A percentile compares a stretch with the other conserved stretches of the same genome.
Conservation (phyloP, 1,284 basidiomycete species). For the Melanopsichium pennsylvanicum region DNA sequence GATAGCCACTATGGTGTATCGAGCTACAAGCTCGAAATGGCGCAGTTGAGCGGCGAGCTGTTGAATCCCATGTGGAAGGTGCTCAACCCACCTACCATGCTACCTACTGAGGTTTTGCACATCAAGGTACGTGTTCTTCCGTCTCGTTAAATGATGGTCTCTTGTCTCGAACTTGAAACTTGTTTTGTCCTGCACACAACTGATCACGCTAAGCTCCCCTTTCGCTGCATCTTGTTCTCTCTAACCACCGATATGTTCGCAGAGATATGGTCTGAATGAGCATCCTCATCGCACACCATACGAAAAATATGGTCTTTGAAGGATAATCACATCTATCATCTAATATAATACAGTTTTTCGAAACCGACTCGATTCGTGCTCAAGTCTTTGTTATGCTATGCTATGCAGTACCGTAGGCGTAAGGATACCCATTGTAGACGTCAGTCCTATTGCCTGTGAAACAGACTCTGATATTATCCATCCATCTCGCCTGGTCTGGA, state of each 20-base stretch:
- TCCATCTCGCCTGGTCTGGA: slow-evolving; percentile 23
- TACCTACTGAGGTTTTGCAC: slow-evolving; percentile 50
- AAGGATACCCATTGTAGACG: slow-evolving; percentile 21
- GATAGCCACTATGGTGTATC: slow-evolving; percentile 19
- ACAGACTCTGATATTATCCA: slow-evolving; percentile 11
- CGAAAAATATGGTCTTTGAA: slow-evolving; percentile 26
- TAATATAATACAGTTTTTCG: too few species aligned
- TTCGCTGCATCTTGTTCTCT: neutral
- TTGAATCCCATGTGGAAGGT: slow-evolving; percentile 42
- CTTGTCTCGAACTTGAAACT: too few species aligned
- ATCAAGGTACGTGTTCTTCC: slow-evolving; percentile 25
- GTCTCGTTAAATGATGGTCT: too few species aligned
- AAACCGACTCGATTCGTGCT: neutral
- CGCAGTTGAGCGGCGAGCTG: slow-evolving; percentile 21
- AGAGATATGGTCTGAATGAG: slow-evolving; percentile 26
- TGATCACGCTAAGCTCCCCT: too few species aligned
- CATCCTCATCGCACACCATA: too few species aligned
- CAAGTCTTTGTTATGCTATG: too few species aligned
- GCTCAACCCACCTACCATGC: slow-evolving; percentile 52
- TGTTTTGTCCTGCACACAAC: too few species aligned
- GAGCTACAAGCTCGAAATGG: slow-evolving; percentile 21
- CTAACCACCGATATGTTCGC: neutral
- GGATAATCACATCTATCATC: slow-evolving; percentile 6
- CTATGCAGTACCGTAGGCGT: slow-evolving; percentile 2
- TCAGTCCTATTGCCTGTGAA: slow-evolving; percentile 29